Evolutionary conservation across 1,284 basidiomycete species (phyloP), one percentile per base, ranked within the genome.

Genomic region (Ceratorhiza oryzae-sativae): DNA sequence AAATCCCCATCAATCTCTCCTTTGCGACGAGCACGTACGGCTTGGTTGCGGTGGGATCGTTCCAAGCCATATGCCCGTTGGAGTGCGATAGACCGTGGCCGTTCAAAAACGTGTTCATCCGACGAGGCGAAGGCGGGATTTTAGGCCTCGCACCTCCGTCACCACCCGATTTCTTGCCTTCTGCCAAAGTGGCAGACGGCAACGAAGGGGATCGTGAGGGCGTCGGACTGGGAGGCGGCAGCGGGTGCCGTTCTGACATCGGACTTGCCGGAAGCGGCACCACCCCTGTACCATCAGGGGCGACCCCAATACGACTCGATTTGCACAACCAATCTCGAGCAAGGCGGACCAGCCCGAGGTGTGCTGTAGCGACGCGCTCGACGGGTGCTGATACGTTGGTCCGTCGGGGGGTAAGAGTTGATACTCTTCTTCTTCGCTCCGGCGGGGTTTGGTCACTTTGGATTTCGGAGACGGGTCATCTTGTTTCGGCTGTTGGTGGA

Each of bases 1-100:
- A 95, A 56, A 95, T 86, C 0, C 94, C 94, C 91, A 95, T 92
- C 82, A 96, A 85, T 13, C 94, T 85, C 76, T 95, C 92, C 79
- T 96, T 96, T 63, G 87, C 85, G 23, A 95, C 82, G 13, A 94
- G 83, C 76, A 91, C 85, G 77, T 96, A 96, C 3, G 92, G 92
- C 0, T 89, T 90, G 1, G 60, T 49, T 45, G 58, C 36, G 10
- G 10, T 20, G 32, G 49, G 45, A 77, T 84, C 84, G 45, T 67
- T 56, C 82, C 80, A 12, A 77, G 78, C 34, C 84, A 83, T 73
- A 81, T 85, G 77, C 76, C 65, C 72, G 39, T 77, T 76, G 55
- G 77, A 56, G 42, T 51, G 53, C 55, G 77, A 55, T 36, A 48
- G 61, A 73, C 75, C 25, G 71, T 65, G 65, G 74, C 76, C 56